These are phyloP conservation scores for Colletotrichum sp. DNA, from an alignment of 2,329 filamentous ascomycete genomes.

Conservation along the genomic window DNA sequence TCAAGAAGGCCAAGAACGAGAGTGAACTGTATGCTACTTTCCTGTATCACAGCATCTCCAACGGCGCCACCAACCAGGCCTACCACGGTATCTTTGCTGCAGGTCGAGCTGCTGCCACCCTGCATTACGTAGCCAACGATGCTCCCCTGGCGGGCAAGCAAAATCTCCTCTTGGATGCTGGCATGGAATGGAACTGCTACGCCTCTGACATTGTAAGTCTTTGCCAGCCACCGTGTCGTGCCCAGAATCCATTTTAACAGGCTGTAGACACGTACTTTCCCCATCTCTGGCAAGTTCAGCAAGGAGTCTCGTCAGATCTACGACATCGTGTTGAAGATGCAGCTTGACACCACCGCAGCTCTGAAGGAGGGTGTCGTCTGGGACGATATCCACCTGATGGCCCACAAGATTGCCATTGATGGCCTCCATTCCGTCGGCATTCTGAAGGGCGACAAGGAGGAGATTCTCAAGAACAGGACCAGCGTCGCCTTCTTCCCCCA, in stretches of 20 bases:
- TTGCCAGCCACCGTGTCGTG: neutral
- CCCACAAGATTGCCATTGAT: slow-evolving; percentile 82
- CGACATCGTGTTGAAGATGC: slow-evolving; percentile 86
- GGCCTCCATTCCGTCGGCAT: slow-evolving; percentile 80
- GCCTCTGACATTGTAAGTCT: slow-evolving; percentile 64
- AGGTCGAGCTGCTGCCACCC: slow-evolving; percentile 79
- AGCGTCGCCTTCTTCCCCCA: slow-evolving; percentile 92
- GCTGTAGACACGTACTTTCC: slow-evolving; percentile 80
- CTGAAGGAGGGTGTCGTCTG: slow-evolving; percentile 78
- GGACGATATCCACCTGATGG: slow-evolving; percentile 81
- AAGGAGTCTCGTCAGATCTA: slow-evolving; percentile 77
- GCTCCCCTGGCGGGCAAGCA: slow-evolving; percentile 73
- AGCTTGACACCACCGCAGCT: slow-evolving; percentile 74
- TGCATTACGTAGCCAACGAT: slow-evolving; percentile 88
- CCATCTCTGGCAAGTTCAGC: slow-evolving; percentile 75
- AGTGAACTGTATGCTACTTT: slow-evolving; percentile 84
- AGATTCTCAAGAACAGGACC: slow-evolving; percentile 79
- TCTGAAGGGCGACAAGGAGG: slow-evolving; percentile 68
- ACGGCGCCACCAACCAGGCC: slow-evolving; percentile 81
- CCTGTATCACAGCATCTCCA: slow-evolving; percentile 74
- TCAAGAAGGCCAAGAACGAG: slow-evolving; percentile 74
- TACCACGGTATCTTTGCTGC: slow-evolving; percentile 87
- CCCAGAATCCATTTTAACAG: slow-evolving; percentile 38
- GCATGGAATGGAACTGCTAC: slow-evolving; percentile 77
- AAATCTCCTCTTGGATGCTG: slow-evolving; percentile 85